Evolutionary conservation across 2,329 filamentous ascomycete genomes (phyloP), one percentile per base, ranked within the genome.

Genomic region (Penicillium sp.): DNA sequence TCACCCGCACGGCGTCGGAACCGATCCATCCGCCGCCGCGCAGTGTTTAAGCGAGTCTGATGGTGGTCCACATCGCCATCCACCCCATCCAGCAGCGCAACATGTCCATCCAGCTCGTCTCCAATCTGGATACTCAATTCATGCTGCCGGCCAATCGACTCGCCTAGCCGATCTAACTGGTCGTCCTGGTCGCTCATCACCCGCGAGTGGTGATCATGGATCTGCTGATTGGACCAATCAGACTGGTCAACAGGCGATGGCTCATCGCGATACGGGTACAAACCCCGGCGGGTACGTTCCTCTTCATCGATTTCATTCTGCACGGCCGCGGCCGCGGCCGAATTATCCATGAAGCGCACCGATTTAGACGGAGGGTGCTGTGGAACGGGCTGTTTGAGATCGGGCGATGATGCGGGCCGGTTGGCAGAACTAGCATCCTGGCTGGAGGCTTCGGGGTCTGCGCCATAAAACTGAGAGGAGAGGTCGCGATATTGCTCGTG

Each of bases 91-190:
- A 99, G 79, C 79, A 99, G 80, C 62, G 88, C 81, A 30, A 95
- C 89, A 66, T 99, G 94, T 61, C 86, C 88, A 64, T 97, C 94
- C 29, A 99, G 80, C 79, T 99, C 94, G 70, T 97, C 90, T 24
- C 94, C 93, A 65, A 99, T 97, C 76, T 94, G 90, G 77, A 97
- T 95, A 68, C 88, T 92, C 55, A 99, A 80, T 76, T 97, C 90
- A 43, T 95, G 82, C 77, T 97, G 94, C 32, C 94, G 84, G 3
- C 89, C 84, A 61, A 99, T 97, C 51, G 85, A 90, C 65, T 86
- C 84, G n/a, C 92, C 90, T 3, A 99, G 78, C 8, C 83, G 80
- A 70, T 97, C 93, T n/a, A 99, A 81, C 71, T 96, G 91, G 59
- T 90, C 88, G 68, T 99, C 94, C 74, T 99, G 94, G 56, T 97